These are phyloP conservation scores for Talaromyces pinophilus DNA, from an alignment of 2,329 filamentous ascomycete genomes.

Conservation along the genomic window DNA sequence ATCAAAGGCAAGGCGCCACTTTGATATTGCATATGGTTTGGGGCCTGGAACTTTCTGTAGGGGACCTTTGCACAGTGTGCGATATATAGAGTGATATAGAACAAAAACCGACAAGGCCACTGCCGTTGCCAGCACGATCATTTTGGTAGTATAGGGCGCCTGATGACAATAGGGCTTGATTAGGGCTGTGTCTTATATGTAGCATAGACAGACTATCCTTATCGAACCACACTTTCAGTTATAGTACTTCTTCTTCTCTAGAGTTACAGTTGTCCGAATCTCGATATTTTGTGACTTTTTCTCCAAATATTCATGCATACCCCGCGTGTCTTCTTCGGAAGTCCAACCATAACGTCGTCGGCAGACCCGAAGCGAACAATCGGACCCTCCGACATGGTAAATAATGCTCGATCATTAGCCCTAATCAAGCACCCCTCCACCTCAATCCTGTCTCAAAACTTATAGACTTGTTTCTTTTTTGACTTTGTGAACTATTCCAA, in stretches of 20 bases:
- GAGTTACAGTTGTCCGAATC: not conserved
- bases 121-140: not conserved
- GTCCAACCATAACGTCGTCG: not conserved
- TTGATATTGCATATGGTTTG: slow-evolving; percentile 44
- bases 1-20: slow-evolving; percentile 50
- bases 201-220: not conserved
- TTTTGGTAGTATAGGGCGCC: not conserved
- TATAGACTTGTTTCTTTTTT: not conserved
- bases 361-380: not conserved
- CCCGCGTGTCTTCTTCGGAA: not conserved
- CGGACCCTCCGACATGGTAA: not conserved
- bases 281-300: not conserved
- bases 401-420: not conserved
- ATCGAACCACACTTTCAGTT: not conserved
- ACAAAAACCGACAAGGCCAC: not conserved
- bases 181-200: not conserved
- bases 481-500: not conserved
- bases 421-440: not conserved
- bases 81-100: slow-evolving; percentile 1
- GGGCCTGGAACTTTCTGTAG: slow-evolving; percentile 35
- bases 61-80: not conserved
- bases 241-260: not conserved
- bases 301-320: not conserved
- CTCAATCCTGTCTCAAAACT: not conserved
- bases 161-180: not conserved